Percentiles rank a stretch among this genome's conserved stretches.
These are phyloP conservation scores for Cladosporium sp. DNA, from an alignment of 2,329 filamentous ascomycete species.

Conservation along the genomic window DNA sequence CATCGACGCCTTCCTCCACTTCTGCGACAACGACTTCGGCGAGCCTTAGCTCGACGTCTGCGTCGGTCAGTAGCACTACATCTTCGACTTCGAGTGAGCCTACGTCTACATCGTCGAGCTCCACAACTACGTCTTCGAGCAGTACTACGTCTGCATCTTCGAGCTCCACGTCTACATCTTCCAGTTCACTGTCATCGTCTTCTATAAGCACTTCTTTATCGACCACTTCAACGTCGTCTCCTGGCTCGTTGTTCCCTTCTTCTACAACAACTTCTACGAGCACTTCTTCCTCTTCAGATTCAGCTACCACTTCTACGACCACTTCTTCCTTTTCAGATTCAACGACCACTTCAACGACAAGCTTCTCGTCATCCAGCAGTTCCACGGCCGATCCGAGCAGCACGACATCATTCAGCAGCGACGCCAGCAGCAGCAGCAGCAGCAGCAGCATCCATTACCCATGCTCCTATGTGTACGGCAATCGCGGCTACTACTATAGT, in stretches of 20 bases:
- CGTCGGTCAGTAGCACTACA: neutral
- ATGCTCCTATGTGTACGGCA: neutral
- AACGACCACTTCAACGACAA: neutral
- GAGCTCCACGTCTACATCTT: neutral
- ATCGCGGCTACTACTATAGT: neutral
- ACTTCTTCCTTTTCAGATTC: neutral
- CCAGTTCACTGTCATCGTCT: neutral
- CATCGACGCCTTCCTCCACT: neutral
- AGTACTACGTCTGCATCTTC: neutral
- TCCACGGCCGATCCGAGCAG: neutral
- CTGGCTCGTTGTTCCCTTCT: neutral
- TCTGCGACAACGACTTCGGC: neutral
- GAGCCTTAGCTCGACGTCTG: neutral
- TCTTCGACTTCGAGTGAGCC: conserved; percentile 1
- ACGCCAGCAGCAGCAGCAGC: too few species aligned
- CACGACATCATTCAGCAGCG: neutral
- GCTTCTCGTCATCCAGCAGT: neutral
- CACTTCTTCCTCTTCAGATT: neutral
- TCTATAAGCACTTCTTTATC: neutral
- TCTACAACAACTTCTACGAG: neutral
- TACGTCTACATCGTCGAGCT: neutral
- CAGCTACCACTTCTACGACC: neutral
- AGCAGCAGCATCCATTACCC: neutral
- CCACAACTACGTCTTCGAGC: neutral
- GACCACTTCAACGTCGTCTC: neutral